These are phyloP conservation scores for Amanita thiersii DNA, from an alignment of 768 basidiomycete species.

Conservation along the genomic window DNA sequence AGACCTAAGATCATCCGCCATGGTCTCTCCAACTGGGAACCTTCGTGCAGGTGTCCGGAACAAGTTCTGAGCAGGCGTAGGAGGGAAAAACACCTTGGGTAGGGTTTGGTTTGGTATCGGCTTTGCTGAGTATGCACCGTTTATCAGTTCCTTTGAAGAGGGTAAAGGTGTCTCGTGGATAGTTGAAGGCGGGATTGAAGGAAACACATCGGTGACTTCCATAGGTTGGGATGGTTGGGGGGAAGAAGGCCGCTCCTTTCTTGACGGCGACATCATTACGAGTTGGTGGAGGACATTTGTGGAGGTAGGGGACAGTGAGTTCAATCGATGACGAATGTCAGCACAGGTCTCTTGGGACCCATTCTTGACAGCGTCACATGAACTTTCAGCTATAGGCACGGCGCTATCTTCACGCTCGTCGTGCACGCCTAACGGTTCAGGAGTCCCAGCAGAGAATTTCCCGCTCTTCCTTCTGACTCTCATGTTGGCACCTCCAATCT, in stretches of 20 bases:
- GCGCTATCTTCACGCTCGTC: neutral
- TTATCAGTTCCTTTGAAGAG: slow-evolving; percentile 10
- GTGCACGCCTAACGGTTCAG: neutral
- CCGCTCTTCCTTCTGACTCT: neutral
- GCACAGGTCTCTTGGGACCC: neutral
- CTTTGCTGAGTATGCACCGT: slow-evolving; percentile 16
- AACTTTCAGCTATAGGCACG: neutral
- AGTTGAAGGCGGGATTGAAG: slow-evolving; percentile 11
- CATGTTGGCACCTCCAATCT: no score
- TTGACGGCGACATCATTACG: slow-evolving; percentile 11
- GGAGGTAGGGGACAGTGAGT: slow-evolving; percentile 57
- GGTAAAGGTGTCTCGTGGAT: neutral
- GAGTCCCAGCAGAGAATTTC: neutral
- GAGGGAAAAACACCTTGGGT: slow-evolving; percentile 24
- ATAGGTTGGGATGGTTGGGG: slow-evolving; percentile 9
- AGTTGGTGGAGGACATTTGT: slow-evolving; percentile 19
- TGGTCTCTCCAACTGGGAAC: slow-evolving; percentile 46
- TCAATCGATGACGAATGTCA: slow-evolving; percentile 29
- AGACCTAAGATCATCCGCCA: slow-evolving; percentile 42
- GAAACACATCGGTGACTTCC: slow-evolving; percentile 6
- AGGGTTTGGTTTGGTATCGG: slow-evolving; percentile 21
- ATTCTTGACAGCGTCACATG: neutral
- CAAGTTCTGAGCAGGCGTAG: slow-evolving; percentile 24
- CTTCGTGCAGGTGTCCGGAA: slow-evolving; percentile 57
- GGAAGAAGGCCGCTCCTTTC: slow-evolving; percentile 3